Conservation (phyloP, 208 protist species). For the Crithidia acanthocephali region DNA sequence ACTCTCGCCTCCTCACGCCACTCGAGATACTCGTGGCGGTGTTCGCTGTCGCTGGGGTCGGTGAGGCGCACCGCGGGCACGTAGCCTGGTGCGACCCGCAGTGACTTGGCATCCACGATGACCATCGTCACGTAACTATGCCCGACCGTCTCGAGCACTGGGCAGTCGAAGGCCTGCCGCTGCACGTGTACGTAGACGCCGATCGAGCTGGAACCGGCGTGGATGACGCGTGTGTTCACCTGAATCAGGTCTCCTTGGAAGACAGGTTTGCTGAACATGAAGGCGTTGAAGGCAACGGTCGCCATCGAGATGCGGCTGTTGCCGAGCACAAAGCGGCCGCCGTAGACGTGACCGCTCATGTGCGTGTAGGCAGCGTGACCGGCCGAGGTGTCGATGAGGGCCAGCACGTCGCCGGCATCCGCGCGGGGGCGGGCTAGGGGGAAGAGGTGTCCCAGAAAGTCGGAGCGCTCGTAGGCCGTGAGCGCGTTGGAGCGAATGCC, state of each 20-base stretch:
- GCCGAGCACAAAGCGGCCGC: conserved; percentile 4
- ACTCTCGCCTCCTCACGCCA: conserved; percentile 12
- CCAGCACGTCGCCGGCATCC: conserved; percentile 42
- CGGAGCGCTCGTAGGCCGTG: conserved; percentile 23
- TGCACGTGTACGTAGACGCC: conserved; percentile 41
- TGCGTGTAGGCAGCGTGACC: conserved; percentile 8
- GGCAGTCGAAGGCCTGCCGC: conserved; percentile 46
- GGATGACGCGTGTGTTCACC: conserved; percentile 35
- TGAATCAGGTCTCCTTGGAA: conserved; percentile 54
- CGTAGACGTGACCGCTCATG: conserved; percentile 10
- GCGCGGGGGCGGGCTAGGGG: conserved; percentile 25
- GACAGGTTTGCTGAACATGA: conserved; percentile 50
- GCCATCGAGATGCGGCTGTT: conserved; percentile 34
- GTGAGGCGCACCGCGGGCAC: conserved; percentile 39
- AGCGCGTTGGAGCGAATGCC: conserved; percentile 21
- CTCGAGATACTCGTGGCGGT: conserved; percentile 29
- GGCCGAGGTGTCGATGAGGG: conserved; percentile 33
- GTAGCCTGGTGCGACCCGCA: conserved; percentile 19
- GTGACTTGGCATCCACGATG: conserved; percentile 20
- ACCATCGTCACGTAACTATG: conserved; percentile 51
- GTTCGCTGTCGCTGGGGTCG: conserved; percentile 23
- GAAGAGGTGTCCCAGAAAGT: conserved; percentile 17
- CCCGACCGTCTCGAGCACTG: conserved; percentile 22
- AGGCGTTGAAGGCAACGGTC: conserved; percentile 60
- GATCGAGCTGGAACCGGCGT: conserved; percentile 43